Conservation (phyloP, 352 stramenopile species). For the Phytophthora tubulina region DNA sequence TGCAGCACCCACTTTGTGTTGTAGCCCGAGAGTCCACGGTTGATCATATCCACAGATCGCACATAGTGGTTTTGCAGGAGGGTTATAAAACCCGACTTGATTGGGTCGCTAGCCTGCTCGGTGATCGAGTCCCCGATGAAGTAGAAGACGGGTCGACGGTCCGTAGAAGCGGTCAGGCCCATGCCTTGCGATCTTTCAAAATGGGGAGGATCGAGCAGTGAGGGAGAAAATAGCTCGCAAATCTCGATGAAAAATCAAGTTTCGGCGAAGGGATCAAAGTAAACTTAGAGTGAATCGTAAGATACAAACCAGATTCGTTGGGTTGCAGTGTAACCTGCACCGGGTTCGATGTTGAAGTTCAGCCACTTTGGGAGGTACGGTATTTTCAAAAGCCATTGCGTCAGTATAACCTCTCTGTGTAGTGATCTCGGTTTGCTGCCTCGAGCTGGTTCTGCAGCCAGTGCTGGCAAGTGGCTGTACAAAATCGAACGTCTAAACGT, state of each 20-base stretch:
- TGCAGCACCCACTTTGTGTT: constrained; percentile 54
- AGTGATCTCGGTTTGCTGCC: no score
- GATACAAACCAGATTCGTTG: no score
- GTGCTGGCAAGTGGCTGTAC: no score
- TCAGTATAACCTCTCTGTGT: no score
- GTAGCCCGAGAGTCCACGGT: constrained; percentile 59
- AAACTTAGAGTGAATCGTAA: no score
- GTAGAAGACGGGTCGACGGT: constrained; percentile 46
- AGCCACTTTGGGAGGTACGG: no score
- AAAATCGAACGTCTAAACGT: no score
- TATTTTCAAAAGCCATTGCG: no score
- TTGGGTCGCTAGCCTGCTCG: constrained; percentile 47
- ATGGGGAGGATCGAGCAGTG: not conserved
- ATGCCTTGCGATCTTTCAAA: constrained; percentile 15
- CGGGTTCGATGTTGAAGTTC: no score
- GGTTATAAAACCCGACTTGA: constrained; percentile 43
- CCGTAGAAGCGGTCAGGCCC: constrained; percentile 20
- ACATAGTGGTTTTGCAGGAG: constrained; percentile 55
- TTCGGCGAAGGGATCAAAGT: not conserved
- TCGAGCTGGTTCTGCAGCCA: no score
- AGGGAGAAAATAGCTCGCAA: not conserved
- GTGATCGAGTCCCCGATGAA: constrained; percentile 75
- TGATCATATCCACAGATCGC: constrained; percentile 57
- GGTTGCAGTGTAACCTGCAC: no score
- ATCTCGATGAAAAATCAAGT: constrained; percentile 5